phyloP scores from a whole-genome alignment of 345 rosid species.

The Corchorus capsularis region DNA sequence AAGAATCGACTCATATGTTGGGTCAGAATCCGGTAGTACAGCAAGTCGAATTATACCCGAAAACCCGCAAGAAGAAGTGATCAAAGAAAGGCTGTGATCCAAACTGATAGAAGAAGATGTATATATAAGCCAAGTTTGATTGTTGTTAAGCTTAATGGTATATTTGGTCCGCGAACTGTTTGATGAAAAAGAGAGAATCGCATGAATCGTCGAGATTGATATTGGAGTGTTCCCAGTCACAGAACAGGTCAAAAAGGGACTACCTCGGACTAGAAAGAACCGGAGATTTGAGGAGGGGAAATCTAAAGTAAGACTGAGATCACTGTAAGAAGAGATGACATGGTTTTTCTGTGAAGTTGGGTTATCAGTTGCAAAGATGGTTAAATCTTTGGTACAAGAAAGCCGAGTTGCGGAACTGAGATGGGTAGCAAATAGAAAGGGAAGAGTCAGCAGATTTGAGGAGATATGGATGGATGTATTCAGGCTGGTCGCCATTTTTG shows the following conservation, averaged over 20 bases:
- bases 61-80: constrained; percentile 52
- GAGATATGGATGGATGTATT: constrained; percentile 92
- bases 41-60: constrained; percentile 69
- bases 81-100: constrained; percentile 40
- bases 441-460: constrained; percentile 65
- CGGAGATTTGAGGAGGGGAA: constrained; percentile 67
- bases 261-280: constrained; percentile 83
- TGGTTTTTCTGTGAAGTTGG: constrained; percentile 42
- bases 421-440: constrained; percentile 73
- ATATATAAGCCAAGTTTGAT: constrained; percentile 85
- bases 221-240: constrained; percentile 45
- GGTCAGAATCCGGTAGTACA: constrained; percentile 47
- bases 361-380: constrained; percentile 50
- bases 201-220: constrained; percentile 72
- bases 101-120: constrained; percentile 67
- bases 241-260: constrained; percentile 78
- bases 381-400: constrained; percentile 77
- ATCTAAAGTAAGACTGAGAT: constrained; percentile 81
- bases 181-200: constrained; percentile 55
- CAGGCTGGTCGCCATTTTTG: constrained; percentile 77
- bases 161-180: constrained; percentile 58
- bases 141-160: constrained; percentile 68
- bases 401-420: constrained; percentile 58
- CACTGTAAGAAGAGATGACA: constrained; percentile 64
- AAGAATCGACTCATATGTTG: constrained; percentile 51